A percentile compares a stretch with the other conserved stretches of the same genome.
Conservation (phyloP, 2,329 filamentous ascomycete species). For the Paecilomyces sp. region DNA sequence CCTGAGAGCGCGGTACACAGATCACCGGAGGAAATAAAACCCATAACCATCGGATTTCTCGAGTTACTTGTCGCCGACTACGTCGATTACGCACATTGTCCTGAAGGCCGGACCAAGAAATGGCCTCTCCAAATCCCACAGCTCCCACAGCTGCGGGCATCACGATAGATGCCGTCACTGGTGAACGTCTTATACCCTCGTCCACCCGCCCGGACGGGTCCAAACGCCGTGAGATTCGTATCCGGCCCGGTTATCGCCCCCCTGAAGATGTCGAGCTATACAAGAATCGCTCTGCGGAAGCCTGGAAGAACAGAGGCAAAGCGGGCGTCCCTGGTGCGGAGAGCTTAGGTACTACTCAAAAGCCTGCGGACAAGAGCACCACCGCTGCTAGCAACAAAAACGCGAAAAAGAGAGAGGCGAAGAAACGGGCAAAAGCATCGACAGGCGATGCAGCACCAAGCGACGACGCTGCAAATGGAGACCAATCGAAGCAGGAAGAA, state of each 20-base stretch:
- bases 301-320: slow-evolving; percentile 67
- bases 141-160: slow-evolving; percentile 52
- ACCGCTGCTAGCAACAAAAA: slow-evolving; percentile 64
- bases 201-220: slow-evolving; percentile 82
- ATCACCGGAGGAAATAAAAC: background rate
- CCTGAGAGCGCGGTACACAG: background rate
- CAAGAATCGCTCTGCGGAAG: slow-evolving; percentile 83
- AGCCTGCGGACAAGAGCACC: background rate
- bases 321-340: slow-evolving; percentile 71
- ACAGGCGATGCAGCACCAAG: slow-evolving; percentile 2
- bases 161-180: slow-evolving; percentile 65
- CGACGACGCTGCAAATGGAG: slow-evolving; percentile 9
- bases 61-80: background rate
- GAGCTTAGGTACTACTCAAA: slow-evolving; percentile 26
- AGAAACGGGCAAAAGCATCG: slow-evolving; percentile 49
- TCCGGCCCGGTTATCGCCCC: slow-evolving; percentile 86
- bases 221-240: slow-evolving; percentile 88
- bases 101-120: slow-evolving; percentile 25
- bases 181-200: slow-evolving; percentile 81
- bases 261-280: slow-evolving; percentile 95
- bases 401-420: slow-evolving; percentile 66
- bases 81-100: background rate
- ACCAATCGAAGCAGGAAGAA: slow-evolving; percentile 19
- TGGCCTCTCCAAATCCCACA: slow-evolving; percentile 43
- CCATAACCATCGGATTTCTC: background rate